These are phyloP conservation scores for Suaeda aralocaspica DNA, from an alignment of 148 eudicot genomes.

Conservation along the genomic window DNA sequence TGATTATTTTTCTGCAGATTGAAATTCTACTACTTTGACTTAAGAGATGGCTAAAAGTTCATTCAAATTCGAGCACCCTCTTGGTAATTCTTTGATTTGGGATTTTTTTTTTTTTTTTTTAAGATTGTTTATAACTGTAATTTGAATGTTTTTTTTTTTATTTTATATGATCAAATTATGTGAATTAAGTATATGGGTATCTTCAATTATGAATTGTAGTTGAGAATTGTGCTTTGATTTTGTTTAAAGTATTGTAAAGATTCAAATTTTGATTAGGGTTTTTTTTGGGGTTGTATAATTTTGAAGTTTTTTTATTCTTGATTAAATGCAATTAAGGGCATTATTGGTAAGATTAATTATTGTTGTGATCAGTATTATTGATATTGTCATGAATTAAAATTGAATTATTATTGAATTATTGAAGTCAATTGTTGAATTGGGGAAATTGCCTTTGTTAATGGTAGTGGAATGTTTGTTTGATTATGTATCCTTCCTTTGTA, in stretches of 20 bases:
- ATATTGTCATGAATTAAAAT: background rate
- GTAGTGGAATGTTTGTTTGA: background rate
- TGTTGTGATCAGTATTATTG: background rate
- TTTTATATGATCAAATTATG: conserved; percentile 2
- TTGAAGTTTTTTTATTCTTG: background rate
- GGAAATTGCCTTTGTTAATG: background rate
- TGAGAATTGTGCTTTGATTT: background rate
- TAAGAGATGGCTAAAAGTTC: conserved; percentile 33
- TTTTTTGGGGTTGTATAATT: conserved; percentile 1
- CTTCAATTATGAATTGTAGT: background rate
- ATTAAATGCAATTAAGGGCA: background rate
- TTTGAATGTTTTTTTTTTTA: conserved; percentile 5
- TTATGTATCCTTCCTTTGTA: background rate
- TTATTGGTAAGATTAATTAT: background rate
- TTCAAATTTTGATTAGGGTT: background rate
- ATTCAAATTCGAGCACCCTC: conserved; percentile 38
- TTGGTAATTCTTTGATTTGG: conserved; percentile 25
- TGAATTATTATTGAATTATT: background rate
- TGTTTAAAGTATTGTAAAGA: background rate
- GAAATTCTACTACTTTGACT: background rate
- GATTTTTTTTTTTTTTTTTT: background rate
- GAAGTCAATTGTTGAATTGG: background rate
- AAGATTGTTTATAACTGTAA: conserved; percentile 2
- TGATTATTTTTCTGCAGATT: conserved; percentile 14
- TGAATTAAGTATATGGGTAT: conserved; percentile 11